These are phyloP conservation scores for Fragosphaeria purpurea DNA, from an alignment of 2,329 filamentous ascomycete genomes.

Conservation along the genomic window DNA sequence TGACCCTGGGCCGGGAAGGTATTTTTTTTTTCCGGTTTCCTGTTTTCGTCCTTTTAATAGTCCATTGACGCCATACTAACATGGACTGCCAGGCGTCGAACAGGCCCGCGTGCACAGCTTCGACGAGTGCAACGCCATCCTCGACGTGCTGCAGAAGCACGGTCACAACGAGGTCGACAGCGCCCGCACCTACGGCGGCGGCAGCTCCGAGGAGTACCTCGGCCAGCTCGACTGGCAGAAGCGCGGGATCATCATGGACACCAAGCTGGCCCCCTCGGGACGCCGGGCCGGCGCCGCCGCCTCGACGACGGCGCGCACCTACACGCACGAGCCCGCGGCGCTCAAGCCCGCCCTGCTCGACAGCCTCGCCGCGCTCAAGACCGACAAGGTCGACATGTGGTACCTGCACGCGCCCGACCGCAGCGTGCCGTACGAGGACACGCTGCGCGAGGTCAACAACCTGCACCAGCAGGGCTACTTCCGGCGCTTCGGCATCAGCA, in stretches of 20 bases:
- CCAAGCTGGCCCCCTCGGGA: constrained; percentile 13
- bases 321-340: constrained; percentile 13
- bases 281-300: background rate
- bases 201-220: constrained; percentile 49
- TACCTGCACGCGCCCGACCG: constrained; percentile 44
- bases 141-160: constrained; percentile 54
- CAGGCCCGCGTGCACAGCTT: constrained; percentile 20
- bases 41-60: no score
- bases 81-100: constrained; percentile 11
- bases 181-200: constrained; percentile 53
- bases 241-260: constrained; percentile 19
- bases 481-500: constrained; percentile 34
- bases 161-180: constrained; percentile 64
- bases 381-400: constrained; percentile 17
- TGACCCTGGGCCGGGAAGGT: constrained; percentile 18
- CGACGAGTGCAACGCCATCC: constrained; percentile 46
- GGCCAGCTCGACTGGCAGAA: constrained; percentile 27
- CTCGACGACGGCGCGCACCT: constrained; percentile 4
- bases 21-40: background rate
- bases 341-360: constrained; percentile 12
- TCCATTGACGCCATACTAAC: background rate
- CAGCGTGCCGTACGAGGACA: constrained; percentile 44
- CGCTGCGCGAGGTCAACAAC: constrained; percentile 34
- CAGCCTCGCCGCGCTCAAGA: constrained; percentile 14
- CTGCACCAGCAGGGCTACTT: constrained; percentile 42